Evolutionary conservation across 768 basidiomycete species (phyloP), one percentile per base, ranked within the genome.

Genomic region (Leccinum boreale): DNA sequence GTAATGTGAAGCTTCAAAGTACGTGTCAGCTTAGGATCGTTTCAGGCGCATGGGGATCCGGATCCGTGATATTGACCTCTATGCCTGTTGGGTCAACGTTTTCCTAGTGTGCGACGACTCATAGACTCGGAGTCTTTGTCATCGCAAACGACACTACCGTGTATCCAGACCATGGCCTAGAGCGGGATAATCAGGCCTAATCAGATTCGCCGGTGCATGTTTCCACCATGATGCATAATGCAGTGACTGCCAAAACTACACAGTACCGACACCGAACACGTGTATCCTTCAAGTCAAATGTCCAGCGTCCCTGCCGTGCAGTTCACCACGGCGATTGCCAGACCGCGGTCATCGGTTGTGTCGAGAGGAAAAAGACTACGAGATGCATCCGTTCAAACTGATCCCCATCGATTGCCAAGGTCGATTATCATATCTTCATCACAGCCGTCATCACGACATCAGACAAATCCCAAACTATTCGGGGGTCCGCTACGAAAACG

Each of bases 401-500:
- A 62, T 65, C 51, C 53, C 36, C 53, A 52, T 42, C 29, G 54
- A 63, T 63, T 50, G 50, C 42, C 46, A 59, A 49, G 46, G 12
- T 17, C 21, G 31, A 45, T 55, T 52, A 44, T 57, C 49, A 45
- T 44, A 44, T 58, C 42, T 29, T 46, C n/a, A 21, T 50, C 35
- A 55, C 52, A 48, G 31, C 26, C 29, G 6, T 56, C 53, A 58
- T 50, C 50, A 50, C 35, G 31, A 33, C 23, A 31, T 63, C 68
- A 65, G 68, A 58, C 67, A 67, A 67, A 70, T 69, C 48, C 7
- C 9, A 59, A 44, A 0, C 3, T 9, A 29, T 53, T 66, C 57
- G 12, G 35, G 44, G 56, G 59, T 61, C 65, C 66, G 58, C 53
- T 48, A 33, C 46, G 50, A 54, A 61, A 52, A 50, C 49, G 50